A percentile compares a stretch with the other conserved stretches of the same genome.
Evolutionary conservation across 1,139 yeast genomes (phyloP).

Genomic region (Geotrichum australiense): DNA sequence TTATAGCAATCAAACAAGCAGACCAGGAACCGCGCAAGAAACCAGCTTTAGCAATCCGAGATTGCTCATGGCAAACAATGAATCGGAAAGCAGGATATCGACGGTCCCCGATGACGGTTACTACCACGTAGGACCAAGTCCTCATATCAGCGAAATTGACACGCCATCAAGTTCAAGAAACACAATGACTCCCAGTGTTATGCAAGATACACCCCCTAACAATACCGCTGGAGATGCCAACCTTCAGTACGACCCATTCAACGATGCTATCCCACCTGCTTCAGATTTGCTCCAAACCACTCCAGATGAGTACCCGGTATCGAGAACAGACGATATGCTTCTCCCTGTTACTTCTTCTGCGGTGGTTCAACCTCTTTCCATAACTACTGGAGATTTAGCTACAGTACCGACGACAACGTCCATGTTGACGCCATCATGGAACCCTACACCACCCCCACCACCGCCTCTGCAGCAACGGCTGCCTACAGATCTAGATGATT

Average conservation of each 20-base stretch:
- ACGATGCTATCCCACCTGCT: slow-evolving; percentile 14
- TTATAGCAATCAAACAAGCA: slow-evolving; percentile 13
- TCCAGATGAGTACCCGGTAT: background rate
- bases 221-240: slow-evolving; percentile 1
- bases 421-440: background rate
- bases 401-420: no score
- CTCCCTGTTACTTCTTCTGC: background rate
- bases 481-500: slow-evolving; percentile 24
- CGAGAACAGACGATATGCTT: background rate
- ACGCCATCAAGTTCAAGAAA: slow-evolving; percentile 8
- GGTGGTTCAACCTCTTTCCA: no score
- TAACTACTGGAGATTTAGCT: no score
- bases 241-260: slow-evolving; percentile 4
- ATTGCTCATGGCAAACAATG: slow-evolving; percentile 6
- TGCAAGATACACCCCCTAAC: background rate
- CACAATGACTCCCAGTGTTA: slow-evolving; percentile 4
- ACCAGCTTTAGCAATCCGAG: background rate
- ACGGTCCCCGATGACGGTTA: slow-evolving; percentile 4
- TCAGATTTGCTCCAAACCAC: background rate
- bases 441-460: background rate
- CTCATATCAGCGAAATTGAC: slow-evolving; percentile 5
- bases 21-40: slow-evolving; percentile 4
- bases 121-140: background rate
- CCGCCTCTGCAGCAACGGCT: background rate
- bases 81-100: slow-evolving; percentile 2